Conservation (phyloP, 768 basidiomycete genomes). For the Boletus subparvulus region DNA sequence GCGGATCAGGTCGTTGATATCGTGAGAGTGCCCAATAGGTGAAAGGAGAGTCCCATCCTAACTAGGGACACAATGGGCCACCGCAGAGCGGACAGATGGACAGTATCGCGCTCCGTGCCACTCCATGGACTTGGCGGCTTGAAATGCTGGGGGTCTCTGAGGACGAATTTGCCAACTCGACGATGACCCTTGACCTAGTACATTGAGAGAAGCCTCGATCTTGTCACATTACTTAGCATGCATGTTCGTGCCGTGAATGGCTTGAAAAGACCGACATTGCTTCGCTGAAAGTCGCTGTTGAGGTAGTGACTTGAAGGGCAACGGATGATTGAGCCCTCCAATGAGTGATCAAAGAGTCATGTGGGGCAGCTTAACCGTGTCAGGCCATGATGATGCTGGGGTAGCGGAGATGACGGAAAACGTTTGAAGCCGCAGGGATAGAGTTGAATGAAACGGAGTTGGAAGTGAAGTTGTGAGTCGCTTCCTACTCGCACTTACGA, state of each 20-base stretch:
- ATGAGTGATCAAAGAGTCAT: too few relatives aligned
- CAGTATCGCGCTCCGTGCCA: too few relatives aligned
- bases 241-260: not conserved
- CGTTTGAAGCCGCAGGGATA: too few relatives aligned
- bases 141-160: too few relatives aligned
- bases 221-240: not conserved
- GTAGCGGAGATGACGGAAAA: too few relatives aligned
- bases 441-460: too few relatives aligned
- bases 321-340: not conserved
- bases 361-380: too few relatives aligned
- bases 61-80: not conserved
- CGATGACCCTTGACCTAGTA: not conserved
- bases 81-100: not conserved
- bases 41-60: not conserved
- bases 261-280: not conserved
- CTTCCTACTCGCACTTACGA: too few relatives aligned
- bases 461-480: too few relatives aligned
- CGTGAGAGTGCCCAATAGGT: not conserved
- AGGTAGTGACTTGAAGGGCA: not conserved
- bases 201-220: not conserved
- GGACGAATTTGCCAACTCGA: not conserved
- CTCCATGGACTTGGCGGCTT: not conserved
- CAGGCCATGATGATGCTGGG: too few relatives aligned
- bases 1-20: not conserved
- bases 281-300: not conserved